Conservation (phyloP, 1,139 yeast genomes). For the Kurtzmaniella quercitrusa region DNA sequence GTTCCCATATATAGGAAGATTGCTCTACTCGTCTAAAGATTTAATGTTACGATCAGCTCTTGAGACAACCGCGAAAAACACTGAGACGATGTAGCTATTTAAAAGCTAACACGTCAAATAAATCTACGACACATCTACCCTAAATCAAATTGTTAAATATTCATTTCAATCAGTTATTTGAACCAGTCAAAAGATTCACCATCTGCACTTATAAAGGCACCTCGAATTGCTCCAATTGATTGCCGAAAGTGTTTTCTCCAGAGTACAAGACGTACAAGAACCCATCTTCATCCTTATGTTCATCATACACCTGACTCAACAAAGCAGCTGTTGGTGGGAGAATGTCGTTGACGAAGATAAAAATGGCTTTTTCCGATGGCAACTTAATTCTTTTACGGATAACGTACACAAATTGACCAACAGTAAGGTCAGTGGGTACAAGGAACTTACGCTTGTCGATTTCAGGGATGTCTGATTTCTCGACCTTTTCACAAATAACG, state of each 20-base stretch:
- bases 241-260: slow-evolving; percentile 82
- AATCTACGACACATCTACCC: background rate
- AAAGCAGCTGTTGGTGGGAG: slow-evolving; percentile 97
- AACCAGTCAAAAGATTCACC: slow-evolving; percentile 6
- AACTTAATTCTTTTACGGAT: slow-evolving; percentile 93
- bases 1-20: no score
- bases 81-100: no score
- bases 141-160: background rate
- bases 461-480: slow-evolving; percentile 92
- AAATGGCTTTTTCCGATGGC: slow-evolving; percentile 96
- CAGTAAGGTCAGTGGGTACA: slow-evolving; percentile 94
- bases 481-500: slow-evolving; percentile 95
- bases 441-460: slow-evolving; percentile 95
- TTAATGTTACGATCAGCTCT: no score
- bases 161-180: slow-evolving; percentile 5
- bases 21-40: no score
- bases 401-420: slow-evolving; percentile 96
- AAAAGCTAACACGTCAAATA: no score
- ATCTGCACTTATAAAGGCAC: background rate
- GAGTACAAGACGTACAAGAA: slow-evolving; percentile 90
- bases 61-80: no score
- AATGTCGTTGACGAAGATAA: slow-evolving; percentile 92
- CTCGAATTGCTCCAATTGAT: slow-evolving; percentile 8
- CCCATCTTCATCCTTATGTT: slow-evolving; percentile 96
- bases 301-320: slow-evolving; percentile 91